Conservation (phyloP, 2,329 filamentous ascomycete species). For the Trichothecium roseum region DNA sequence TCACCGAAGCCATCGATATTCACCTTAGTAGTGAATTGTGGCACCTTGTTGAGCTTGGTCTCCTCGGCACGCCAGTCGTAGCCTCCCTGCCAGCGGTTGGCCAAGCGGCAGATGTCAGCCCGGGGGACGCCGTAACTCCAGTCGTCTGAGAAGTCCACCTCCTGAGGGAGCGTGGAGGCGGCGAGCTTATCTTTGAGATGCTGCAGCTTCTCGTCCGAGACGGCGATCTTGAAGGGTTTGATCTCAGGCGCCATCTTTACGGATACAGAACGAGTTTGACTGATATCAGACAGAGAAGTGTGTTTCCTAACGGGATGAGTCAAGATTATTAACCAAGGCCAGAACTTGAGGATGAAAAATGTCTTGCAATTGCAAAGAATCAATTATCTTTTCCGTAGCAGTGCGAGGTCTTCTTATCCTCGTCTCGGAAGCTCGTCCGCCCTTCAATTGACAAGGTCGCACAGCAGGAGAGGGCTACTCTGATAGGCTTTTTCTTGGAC, state of each 20-base stretch:
- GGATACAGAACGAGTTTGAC: no score
- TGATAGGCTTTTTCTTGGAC: no score
- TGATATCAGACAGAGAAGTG: no score
- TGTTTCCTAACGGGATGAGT: no score
- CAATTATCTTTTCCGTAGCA: no score
- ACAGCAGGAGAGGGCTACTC: no score
- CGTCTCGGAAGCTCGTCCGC: no score
- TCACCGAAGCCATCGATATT: slow-evolving; percentile 45
- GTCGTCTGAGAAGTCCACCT: slow-evolving; percentile 21
- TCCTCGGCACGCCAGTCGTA: slow-evolving; percentile 56
- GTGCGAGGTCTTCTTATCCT: no score
- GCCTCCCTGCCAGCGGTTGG: slow-evolving; percentile 26
- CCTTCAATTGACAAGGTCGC: no score
- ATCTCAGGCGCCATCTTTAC: slow-evolving; percentile 13
- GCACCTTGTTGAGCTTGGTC: slow-evolving; percentile 44
- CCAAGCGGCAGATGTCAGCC: slow-evolving; percentile 22
- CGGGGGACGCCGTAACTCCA: slow-evolving; percentile 20
- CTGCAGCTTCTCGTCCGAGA: slow-evolving; percentile 19
- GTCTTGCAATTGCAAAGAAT: no score
- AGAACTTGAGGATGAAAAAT: no score
- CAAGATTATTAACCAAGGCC: no score
- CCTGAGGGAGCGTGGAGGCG: slow-evolving; percentile 16
- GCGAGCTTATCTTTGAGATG: slow-evolving; percentile 20
- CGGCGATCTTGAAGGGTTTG: slow-evolving; percentile 21
- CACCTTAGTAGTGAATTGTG: slow-evolving; percentile 45